Base-by-base conservation (phyloP, 2,329 filamentous ascomycete genomes). In the Diaporthe sp. region DNA sequence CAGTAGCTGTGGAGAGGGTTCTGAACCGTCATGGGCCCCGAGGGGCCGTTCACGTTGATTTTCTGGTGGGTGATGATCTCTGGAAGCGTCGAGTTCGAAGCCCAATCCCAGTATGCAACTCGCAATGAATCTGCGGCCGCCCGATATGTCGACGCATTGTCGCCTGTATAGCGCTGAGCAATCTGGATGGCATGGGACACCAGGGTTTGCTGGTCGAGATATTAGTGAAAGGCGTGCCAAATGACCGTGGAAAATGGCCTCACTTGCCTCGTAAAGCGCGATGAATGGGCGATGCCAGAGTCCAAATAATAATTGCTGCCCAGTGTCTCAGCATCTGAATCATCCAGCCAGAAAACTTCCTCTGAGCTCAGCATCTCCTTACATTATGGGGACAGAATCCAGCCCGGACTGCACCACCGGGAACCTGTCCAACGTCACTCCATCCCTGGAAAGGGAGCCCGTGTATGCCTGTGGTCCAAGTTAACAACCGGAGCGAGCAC, bases 271-370 rank as follows among this genome's bases (percentile, higher is more conserved):
- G 72, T 84, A 90, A 8, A 91, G 82, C 10, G 86, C 82, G 55
- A 90, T 78, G 74, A 88, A 91, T 4, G 88, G 86, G 8, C 89
- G 87, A 79, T 92, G 90, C 90, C 88, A 91, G 25, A 86, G 80
- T 9, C 85, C 78, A 76, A 90, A 89, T 32, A 87, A 79, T n/a
- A 84, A 81, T 78, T 89, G 86, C 87, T 88, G 53, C 22, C 30
- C n/a, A 55, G 19, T 35, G 27, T 47, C 44, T 70, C 27, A 61
- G 47, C 25, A 30, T 32, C 27, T 30, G 47, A 42, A 37, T 25
- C 35, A 37, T 47, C 44, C 44, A 56, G 27, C 9, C 15, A n/a
- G 22, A 12, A 27, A 13, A 5, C 25, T 42, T 1, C 32, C n/a
- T n/a, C 17, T 5, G 10, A 19, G n/a, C 22, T 30, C 70, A 55